Base-by-base conservation (phyloP, 108 stramenopile species). In the Pseudonitzschia pungens region DNA sequence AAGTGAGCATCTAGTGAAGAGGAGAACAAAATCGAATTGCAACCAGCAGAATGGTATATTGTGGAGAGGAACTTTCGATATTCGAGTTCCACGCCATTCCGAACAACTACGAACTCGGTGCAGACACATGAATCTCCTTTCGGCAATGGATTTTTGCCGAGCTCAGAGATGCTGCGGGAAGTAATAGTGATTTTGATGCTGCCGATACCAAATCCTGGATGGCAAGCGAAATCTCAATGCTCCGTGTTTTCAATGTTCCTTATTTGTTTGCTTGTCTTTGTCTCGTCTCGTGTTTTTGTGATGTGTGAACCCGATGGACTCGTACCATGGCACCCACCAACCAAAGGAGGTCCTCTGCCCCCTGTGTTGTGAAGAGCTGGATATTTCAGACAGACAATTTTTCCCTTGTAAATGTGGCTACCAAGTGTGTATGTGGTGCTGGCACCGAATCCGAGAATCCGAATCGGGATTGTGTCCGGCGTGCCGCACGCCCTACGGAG, bases 351-450 rank as follows among this genome's bases (percentile, higher is more conserved):
- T 60, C 33, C 77, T 86, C 32, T 99, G 98, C 86, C 98, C 98
- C 44, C 90, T 99, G 44, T 99, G 98, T 79, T 96, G 96, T 81
- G 97, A 98, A 81, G 94, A 97, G 42, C 85, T 99, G 72, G 98
- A 99, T 81, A 81, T 98, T 32, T 92, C 96, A 33, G 98, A 99
- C 87, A 84, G 84, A 68, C 92, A 96, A 73, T 99, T 99, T 81
- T 91, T 95, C 81, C 98, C 98, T 16, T 99, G 98, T 77, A 97
- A 96, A 82, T 98, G 98, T 72, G 98, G 97, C 64, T 99, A 98
- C 75, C 92, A 96, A 84, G 95, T 99, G 24, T 99, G 98, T 85
- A 98, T 98, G 97, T 99, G 96, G 97, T 99, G 98, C 82, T 98
- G 98, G 98, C 97, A 99, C 70, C 91, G 95, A 58, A 99, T 99